Base-by-base conservation (phyloP, 2,329 filamentous ascomycete genomes). In the Apiospora phragmitis region DNA sequence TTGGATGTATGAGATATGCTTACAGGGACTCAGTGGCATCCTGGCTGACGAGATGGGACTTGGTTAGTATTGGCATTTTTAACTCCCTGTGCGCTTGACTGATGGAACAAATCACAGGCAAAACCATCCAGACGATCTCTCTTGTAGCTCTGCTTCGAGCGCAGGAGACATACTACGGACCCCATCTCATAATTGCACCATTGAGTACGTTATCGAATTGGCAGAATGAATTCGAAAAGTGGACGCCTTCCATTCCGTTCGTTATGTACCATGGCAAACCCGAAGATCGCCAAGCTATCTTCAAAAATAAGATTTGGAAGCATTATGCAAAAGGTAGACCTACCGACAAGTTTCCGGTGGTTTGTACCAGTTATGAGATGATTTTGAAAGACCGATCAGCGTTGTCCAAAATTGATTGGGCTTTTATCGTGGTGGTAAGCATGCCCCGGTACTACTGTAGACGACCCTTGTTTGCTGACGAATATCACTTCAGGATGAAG, bases 1-100 rank as follows among this genome's bases (percentile, higher is more conserved):
- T 81, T 99, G 96, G 96, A 99, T 99, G 96, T 92, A 99, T 72
- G 99, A 96, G 21, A 88, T 99, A 16, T 99, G 98, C 89, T 99
- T 99, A 91, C 99, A 99, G 87, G 98, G 98, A 83, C 89, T 99
- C 75, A 99, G 99, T 81, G 96, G 96, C 88, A 98, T 99, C 75
- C 86, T 99, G 77, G 96, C 96, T 71, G 96, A 99, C 78, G 96
- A 99, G 84, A 99, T 99, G 96, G 96, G 96, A 91, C 93, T 99
- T 74, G 96, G 85, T 78, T n/a, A 45, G 16, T 68, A 41, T 1
- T 26, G 24, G 12, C 16, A 1, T 38, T 41, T 21, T 14, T 8
- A 24, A 11, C n/a, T 43, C 14, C 11, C 11, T 14, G 14, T 45
- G 11, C 65, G 1, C 29, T 67, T 29, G 12, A 26, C 42, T 42